A percentile compares a stretch with the other conserved stretches of the same genome.
phyloP scores from a whole-genome alignment of 1,284 basidiomycete genomes.

The Heterobasidion parviporum region DNA sequence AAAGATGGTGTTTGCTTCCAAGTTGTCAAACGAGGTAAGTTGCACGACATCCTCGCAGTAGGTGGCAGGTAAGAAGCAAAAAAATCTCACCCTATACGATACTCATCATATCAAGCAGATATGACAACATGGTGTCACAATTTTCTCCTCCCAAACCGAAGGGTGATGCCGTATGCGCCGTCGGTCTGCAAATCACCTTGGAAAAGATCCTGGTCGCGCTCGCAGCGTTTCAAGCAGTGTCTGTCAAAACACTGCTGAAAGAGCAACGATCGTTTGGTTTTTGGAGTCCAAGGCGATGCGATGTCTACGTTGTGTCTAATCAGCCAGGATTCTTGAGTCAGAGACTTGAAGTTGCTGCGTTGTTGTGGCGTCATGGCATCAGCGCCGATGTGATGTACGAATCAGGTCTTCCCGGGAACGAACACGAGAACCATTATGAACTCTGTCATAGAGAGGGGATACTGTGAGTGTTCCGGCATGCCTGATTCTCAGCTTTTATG shows the following conservation, averaged over 20 bases:
- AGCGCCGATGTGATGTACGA: slow-evolving; percentile 87
- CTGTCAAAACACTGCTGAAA: slow-evolving; percentile 62
- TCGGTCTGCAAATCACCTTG: slow-evolving; percentile 72
- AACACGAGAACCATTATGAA: slow-evolving; percentile 58
- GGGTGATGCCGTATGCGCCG: slow-evolving; percentile 49
- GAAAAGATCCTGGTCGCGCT: slow-evolving; percentile 73
- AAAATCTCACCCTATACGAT: not conserved
- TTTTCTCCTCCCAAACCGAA: slow-evolving; percentile 51
- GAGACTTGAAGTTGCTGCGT: slow-evolving; percentile 68
- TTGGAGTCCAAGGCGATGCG: slow-evolving; percentile 81
- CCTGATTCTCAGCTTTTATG: not conserved
- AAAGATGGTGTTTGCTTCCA: slow-evolving; percentile 72
- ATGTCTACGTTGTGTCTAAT: slow-evolving; percentile 78
- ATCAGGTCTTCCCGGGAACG: slow-evolving; percentile 47
- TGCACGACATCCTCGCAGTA: slow-evolving; percentile 66
- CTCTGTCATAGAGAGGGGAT: slow-evolving; percentile 71
- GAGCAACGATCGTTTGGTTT: slow-evolving; percentile 79
- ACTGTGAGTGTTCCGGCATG: slow-evolving; percentile 39
- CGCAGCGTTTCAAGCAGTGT: slow-evolving; percentile 64
- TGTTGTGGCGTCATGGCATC: slow-evolving; percentile 77
- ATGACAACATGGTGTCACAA: slow-evolving; percentile 64
- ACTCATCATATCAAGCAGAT: slow-evolving; percentile 32
- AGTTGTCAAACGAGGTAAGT: slow-evolving; percentile 60
- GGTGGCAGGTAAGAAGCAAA: slow-evolving; percentile 60
- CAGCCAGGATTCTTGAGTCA: slow-evolving; percentile 70